A percentile compares a stretch with the other conserved stretches of the same genome.
phyloP scores from a whole-genome alignment of 2,329 filamentous ascomycete species.

The Fusarium sp. region DNA sequence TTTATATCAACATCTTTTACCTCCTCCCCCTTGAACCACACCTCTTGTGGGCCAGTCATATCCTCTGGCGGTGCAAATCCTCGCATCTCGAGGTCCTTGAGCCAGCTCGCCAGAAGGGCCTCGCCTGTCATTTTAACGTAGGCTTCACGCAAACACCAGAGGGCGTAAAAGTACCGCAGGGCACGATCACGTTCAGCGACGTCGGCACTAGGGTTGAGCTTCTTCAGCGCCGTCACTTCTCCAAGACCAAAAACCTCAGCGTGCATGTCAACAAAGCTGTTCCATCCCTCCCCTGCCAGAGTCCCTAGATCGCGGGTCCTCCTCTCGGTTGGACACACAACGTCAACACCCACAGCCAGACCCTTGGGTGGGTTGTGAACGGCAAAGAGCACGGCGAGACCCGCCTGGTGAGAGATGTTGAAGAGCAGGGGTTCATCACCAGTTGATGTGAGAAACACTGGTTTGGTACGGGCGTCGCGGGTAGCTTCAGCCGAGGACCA shows the following conservation, averaged over 20 bases:
- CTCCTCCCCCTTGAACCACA: constrained; percentile 46
- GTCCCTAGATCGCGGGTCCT: constrained; percentile 70
- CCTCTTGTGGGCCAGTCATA: constrained; percentile 41
- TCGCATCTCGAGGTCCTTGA: constrained; percentile 76
- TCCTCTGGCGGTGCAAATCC: constrained; percentile 68
- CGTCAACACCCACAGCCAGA: constrained; percentile 74
- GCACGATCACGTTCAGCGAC: constrained; percentile 60
- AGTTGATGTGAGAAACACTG: constrained; percentile 63
- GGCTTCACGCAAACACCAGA: constrained; percentile 84
- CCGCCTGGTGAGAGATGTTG: constrained; percentile 84
- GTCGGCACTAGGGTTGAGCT: constrained; percentile 45
- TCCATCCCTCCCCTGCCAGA: constrained; percentile 70
- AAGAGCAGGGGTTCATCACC: constrained; percentile 68
- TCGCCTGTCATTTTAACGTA: constrained; percentile 88
- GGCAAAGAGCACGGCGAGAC: constrained; percentile 76
- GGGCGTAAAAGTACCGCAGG: constrained; percentile 78
- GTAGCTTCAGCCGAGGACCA: constrained; percentile 71
- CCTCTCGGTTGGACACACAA: constrained; percentile 81
- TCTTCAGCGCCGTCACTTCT: constrained; percentile 73
- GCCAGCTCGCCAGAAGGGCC: constrained; percentile 79
- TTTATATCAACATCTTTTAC: constrained; percentile 52
- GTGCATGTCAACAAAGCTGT: constrained; percentile 77
- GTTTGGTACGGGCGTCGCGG: constrained; percentile 67
- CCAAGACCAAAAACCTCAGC: constrained; percentile 74
- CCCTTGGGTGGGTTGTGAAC: constrained; percentile 50